Percentiles rank a stretch among this genome's conserved stretches.
Conservation (phyloP, 352 stramenopile species). For the Globisporangium radiosum region DNA sequence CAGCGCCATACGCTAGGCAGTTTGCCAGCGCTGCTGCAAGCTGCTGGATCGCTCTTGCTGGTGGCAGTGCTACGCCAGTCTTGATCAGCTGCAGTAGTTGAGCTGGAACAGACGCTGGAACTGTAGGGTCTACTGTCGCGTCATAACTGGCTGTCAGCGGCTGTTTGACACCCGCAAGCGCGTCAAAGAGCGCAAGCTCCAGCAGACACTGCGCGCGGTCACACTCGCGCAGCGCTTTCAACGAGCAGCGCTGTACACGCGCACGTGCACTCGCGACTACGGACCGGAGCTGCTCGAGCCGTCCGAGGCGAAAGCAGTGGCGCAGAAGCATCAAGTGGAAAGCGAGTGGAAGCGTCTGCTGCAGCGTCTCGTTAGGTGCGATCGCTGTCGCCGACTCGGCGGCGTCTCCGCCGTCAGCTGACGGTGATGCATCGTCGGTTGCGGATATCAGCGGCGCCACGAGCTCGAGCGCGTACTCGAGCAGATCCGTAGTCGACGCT, state of each 20-base stretch:
- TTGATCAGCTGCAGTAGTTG: neutral
- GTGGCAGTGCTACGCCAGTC: neutral
- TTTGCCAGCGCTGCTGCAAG: constrained; percentile 17
- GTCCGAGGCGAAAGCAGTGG: constrained; percentile 22
- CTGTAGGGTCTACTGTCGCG: no score
- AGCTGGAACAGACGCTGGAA: neutral
- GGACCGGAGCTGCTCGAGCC: constrained; percentile 11
- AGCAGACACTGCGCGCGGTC: constrained; percentile 7
- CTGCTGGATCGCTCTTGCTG: neutral
- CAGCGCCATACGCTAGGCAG: constrained; percentile 20
- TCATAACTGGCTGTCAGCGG: neutral
- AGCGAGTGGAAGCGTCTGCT: constrained; percentile 18
- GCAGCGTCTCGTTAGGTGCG: neutral
- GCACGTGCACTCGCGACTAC: constrained; percentile 16
- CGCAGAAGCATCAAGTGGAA: constrained; percentile 28
- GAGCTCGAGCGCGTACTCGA: constrained; percentile 32
- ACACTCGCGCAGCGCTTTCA: neutral
- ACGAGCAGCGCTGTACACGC: constrained; percentile 7
- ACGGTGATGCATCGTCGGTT: no score
- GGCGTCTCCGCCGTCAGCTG: neutral
- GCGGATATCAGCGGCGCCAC: constrained; percentile 13
- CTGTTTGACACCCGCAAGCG: constrained; percentile 9
- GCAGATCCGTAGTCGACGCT: constrained; percentile 18
- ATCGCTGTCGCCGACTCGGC: neutral
- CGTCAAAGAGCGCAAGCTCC: constrained; percentile 25